These are phyloP conservation scores for Gossypium aridum DNA, from an alignment of 441 rosid genomes.

Conservation along the genomic window DNA sequence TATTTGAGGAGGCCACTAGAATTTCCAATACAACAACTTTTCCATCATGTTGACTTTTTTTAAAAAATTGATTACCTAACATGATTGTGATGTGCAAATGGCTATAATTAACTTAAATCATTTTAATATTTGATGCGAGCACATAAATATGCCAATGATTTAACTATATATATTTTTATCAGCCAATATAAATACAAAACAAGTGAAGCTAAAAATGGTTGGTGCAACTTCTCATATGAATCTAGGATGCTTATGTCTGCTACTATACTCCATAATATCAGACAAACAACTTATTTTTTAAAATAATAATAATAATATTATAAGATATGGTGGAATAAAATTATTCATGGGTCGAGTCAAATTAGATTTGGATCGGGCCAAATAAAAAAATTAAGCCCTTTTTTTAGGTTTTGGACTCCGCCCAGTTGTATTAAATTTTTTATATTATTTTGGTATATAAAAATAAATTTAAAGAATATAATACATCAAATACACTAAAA, in stretches of 20 bases:
- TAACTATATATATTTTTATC: background rate
- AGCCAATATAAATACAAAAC: background rate
- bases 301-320: background rate
- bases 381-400: too few species aligned
- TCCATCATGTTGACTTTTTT: background rate
- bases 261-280: background rate
- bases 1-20: background rate
- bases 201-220: background rate
- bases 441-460: too few species aligned
- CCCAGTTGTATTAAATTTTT: too few species aligned
- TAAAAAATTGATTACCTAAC: background rate
- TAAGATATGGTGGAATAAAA: too few species aligned
- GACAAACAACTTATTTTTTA: background rate
- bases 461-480: too few species aligned
- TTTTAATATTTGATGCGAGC: background rate
- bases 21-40: background rate
- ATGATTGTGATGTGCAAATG: background rate
- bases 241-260: background rate
- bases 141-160: background rate
- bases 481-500: too few species aligned
- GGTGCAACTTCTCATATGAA: background rate
- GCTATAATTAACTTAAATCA: background rate
- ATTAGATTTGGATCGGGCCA: too few species aligned
- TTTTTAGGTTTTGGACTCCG: too few species aligned
- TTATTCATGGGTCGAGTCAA: too few species aligned